Evolutionary conservation across 2,329 filamentous ascomycete genomes (phyloP), one percentile per base, ranked within the genome.

Genomic region (Colletotrichum sp.): DNA sequence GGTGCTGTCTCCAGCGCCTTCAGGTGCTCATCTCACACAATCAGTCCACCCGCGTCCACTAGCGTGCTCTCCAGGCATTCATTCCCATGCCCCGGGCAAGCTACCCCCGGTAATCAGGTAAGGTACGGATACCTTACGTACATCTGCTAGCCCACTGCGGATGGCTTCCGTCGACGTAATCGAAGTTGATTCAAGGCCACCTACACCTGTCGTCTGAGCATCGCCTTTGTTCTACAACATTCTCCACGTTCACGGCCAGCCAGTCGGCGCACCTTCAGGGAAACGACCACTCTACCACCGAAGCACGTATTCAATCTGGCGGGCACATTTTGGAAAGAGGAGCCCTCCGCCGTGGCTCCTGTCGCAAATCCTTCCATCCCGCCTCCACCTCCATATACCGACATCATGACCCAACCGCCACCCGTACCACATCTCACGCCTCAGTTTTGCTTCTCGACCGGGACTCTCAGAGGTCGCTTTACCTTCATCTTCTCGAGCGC

Each of bases 381-480:
- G 78, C 79, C 78, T 74, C 79, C 79, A 64, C 77, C 81, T 75
- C 78, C 78, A 77, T 81, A 80, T 77, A 79, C 74, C 64, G 82
- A 83, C 79, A 88, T 81, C 78, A 91, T 90, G 89, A 85, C 86
- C 60, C 84, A 86, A 75, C 84, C 86, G 55, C 84, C 86, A n/a
- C 73, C 80, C 13, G 82, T 84, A 72, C 92, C 92, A 68, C 83
- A 81, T 34, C 86, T 96, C 77, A 94, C 91, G 75, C 94, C 93
- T 60, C 93, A 94, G 83, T 95, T 96, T 81, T 97, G 94, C 84
- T 96, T 96, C 83, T 93, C 93, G 15, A 92, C 93, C 69, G 88
- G 90, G 63, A 89, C 91, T 22, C 86, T 96, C 64, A 88, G 91
- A 91, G 94, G 94, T 95, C 83, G 57, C 88, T 3, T 32, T 11